Base-by-base conservation (phyloP, 176 grass and related monocot genomes). In the Oryza rufipogon region DNA sequence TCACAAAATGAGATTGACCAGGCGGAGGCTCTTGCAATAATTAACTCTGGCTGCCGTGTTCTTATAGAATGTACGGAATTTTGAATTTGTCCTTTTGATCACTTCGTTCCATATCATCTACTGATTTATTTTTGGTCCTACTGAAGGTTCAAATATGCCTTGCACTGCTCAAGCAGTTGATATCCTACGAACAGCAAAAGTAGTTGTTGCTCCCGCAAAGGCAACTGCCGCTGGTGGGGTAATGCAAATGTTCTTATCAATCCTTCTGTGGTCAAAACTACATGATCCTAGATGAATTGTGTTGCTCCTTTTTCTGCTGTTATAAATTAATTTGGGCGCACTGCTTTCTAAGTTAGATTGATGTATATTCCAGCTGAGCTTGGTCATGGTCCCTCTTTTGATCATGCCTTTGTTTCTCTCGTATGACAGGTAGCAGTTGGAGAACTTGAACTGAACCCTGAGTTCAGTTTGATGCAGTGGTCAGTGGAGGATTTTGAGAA, bases 151-250 rank as follows among this genome's bases (percentile, higher is more conserved):
- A 86, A 99, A 94, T 86, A 99, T 99, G 97, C 81, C 97, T 1
- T 96, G 93, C 65, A 96, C 93, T 69, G 73, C 65, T 81, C 90
- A 96, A 89, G 93, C 97, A 73, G 76, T 99, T 80, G 97, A 99
- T 88, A 89, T 96, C 68, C 75, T 99, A 71, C 96, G 93, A 91
- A 96, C 92, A 81, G 93, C 86, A 54, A 94, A 96, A 78, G 88
- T 99, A 20, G 76, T 92, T 70, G 85, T 99, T 94, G 97, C 90
- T 96, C 93, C 97, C 76, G 97, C 91, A 66, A 99, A 94, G 88
- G 89, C 93, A 78, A 92, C 97, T 82, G 87, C 87, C 89, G 93
- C 91, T 86, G 97, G 93, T 92, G 97, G 97, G 97, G 97, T 99
- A 96, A 90, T 99, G 66, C 67, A 73, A 41, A 77, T 41, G 32